Conservation (phyloP, 139 green algal genomes). For the Tetradesmus obliquus region DNA sequence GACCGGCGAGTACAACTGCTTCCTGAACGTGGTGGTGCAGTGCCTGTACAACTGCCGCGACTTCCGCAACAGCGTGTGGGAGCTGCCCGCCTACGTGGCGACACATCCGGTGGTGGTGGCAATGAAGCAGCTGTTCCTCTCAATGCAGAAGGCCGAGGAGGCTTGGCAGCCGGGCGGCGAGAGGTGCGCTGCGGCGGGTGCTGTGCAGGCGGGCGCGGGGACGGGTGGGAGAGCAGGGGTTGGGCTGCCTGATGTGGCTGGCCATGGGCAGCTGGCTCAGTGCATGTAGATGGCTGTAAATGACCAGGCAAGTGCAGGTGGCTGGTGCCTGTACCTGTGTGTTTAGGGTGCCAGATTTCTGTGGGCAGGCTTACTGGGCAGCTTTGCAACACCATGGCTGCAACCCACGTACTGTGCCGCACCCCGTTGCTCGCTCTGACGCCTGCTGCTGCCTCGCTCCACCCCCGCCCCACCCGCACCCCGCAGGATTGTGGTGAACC, state of each 20-base stretch:
- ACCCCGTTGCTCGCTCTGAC: neutral
- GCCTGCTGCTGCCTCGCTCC: neutral
- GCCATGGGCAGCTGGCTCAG: too few relatives aligned
- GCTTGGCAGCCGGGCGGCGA: conserved; percentile 38
- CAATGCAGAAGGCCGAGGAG: conserved; percentile 54
- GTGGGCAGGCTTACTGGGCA: too few relatives aligned
- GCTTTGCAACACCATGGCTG: too few relatives aligned
- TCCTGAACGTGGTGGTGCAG: conserved; percentile 93
- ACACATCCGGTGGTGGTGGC: conserved; percentile 61
- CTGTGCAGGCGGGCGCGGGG: neutral
- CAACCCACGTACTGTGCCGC: too few relatives aligned
- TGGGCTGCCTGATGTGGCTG: too few relatives aligned
- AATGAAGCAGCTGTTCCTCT: conserved; percentile 67
- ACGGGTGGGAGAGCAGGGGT: too few relatives aligned
- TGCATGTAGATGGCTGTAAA: too few relatives aligned
- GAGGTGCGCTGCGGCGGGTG: conserved; percentile 4
- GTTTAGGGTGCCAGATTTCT: too few relatives aligned
- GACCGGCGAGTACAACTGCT: conserved; percentile 91
- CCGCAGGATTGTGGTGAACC: conserved; percentile 59
- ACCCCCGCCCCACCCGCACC: neutral
- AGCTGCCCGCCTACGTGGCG: neutral
- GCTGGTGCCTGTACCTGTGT: too few relatives aligned
- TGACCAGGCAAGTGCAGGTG: too few relatives aligned
- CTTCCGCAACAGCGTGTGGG: conserved; percentile 49
- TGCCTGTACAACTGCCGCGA: conserved; percentile 67